Base-by-base conservation (phyloP, 2,329 filamentous ascomycete species). In the Apiospora koreana region DNA sequence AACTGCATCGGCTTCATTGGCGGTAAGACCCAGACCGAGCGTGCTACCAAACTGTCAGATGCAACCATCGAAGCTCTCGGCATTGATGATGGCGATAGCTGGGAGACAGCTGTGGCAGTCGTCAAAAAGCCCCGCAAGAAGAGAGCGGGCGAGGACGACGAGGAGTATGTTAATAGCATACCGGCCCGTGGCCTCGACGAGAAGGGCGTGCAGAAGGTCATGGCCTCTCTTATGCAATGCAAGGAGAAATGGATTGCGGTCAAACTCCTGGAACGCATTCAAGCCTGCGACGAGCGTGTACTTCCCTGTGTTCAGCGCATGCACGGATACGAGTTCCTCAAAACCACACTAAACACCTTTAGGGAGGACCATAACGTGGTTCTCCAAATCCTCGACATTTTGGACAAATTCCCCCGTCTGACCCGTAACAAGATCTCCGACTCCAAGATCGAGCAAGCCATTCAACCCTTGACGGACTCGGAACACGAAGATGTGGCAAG, bases 171-270 rank as follows among this genome's bases (percentile, higher is more conserved):
- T 80, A 96, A 94, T 81, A 95, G 94, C 80, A 87, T 80, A 54
- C 74, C 77, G 69, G 77, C 78, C 71, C 77, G 77, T 66, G 76
- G 75, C 18, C 76, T 80, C 46, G 76, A 79, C 69, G 78, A 79
- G 73, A 76, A 77, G 70, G 78, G 76, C 45, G 78, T 79, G 45
- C 79, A 78, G n/a, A 79, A 79, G 66, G 78, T 80, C 64, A 80
- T 79, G 77, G 95, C 95, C 31, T 92, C 94, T 68, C 89, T 99
- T 71, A 95, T 97, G 90, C 95, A 98, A 81, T 97, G 94, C 86
- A 97, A 97, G 82, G 96, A 99, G 86, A 98, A 98, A 82, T 99
- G 96, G 96, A 98, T 99, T 81, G 94, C 94, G 2, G 94, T 98
- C 82, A 98, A 98, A 83, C 86, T 99, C 70, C 88, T 99, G 71